Conservation (phyloP, 129 eudicot species). For the Flaveria bidentis region DNA sequence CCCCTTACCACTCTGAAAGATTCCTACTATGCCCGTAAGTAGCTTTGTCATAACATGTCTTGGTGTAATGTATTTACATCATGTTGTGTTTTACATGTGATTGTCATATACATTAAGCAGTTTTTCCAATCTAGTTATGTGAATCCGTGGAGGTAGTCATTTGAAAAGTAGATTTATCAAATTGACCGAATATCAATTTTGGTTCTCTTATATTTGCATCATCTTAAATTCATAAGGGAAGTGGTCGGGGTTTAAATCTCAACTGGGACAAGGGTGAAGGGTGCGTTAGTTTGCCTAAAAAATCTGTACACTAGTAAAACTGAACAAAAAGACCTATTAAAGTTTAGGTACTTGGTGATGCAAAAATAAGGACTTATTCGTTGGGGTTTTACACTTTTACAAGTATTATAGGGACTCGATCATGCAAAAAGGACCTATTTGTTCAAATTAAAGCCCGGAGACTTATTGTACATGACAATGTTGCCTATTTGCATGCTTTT, state of each 20-base stretch:
- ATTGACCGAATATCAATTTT: not conserved
- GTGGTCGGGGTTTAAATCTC: not conserved
- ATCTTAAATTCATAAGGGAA: not conserved
- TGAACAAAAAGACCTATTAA: not conserved
- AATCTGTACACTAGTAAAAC: too few species aligned
- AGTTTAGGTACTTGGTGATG: not conserved
- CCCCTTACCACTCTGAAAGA: conserved; percentile 94
- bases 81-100: not conserved
- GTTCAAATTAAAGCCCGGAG: not conserved
- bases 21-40: conserved; percentile 92
- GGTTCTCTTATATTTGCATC: not conserved
- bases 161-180: not conserved
- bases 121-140: not conserved
- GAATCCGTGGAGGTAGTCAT: not conserved
- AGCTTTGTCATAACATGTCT: not conserved
- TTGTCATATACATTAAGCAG: not conserved
- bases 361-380: too few species aligned
- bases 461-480: not conserved
- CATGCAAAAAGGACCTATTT: not conserved
- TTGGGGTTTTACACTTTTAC: too few species aligned
- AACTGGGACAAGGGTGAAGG: not conserved
- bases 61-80: not conserved
- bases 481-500: not conserved
- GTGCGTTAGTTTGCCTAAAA: not conserved
- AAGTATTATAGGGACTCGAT: not conserved